Evolutionary conservation across 2,329 filamentous ascomycete species (phyloP), one percentile per base, ranked within the genome.

Genomic region (Colletotrichum coccodes): DNA sequence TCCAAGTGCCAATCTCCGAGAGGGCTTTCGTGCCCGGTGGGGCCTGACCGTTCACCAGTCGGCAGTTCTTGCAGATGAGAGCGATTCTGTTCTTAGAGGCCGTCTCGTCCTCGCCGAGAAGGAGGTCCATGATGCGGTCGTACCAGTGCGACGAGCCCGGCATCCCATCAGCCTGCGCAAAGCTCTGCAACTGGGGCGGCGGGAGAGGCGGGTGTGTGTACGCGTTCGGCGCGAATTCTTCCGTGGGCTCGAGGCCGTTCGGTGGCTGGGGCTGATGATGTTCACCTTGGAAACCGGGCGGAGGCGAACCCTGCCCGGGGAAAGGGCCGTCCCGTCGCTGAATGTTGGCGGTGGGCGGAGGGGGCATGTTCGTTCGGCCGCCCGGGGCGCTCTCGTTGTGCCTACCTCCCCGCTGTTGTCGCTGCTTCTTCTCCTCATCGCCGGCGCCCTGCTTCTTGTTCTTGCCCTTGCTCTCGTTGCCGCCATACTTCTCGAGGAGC

Each of bases 81-180:
- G 91, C 95, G 67, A 97, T 89, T 21, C 96, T 90, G 79, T 98
- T 98, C 83, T 94, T 97, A 3, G 95, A 89, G 14, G 93, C 90
- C 5, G 93, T 97, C 80, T 99, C 96, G 75, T 99, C 96, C 76
- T 99, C 96, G 57, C 96, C 96, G 0, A 99, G 87, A 30, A 99
- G 89, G 0, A 97, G 89, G 76, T 99, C 96, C 65, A 99, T 85
- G 60, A 99, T 90, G 64, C 95, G 90, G 78, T 99, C 96, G 80
- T 98, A 99, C 96, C 96, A 99, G 76, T 92, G 91, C 18, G 90
- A 78, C 65, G 70, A 62, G 34, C 57, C 61, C 16, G 52, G 12
- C 28, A 46, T 16, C 14, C 60, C 57, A n/a, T 65, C 65, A 23
- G 46, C 21, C 16, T 70, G 69, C 49, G 57, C 60, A 32, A 69